phyloP scores from a whole-genome alignment of 2,329 filamentous ascomycete species.

The Colletotrichum sp. region DNA sequence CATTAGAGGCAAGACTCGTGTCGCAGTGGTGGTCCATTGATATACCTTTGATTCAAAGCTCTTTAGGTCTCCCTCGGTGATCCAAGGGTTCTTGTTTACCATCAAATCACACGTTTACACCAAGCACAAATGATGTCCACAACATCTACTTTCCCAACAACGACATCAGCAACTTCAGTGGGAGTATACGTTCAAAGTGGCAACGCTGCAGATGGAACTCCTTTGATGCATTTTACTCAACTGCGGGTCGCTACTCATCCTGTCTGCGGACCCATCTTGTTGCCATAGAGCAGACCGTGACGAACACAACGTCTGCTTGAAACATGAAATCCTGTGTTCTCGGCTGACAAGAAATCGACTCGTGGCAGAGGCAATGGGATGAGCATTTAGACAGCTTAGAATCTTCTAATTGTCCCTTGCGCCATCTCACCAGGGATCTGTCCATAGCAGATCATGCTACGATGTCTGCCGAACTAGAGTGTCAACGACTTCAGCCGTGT shows the following conservation, averaged over 20 bases:
- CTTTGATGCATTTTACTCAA: not conserved
- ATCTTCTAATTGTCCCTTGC: not conserved
- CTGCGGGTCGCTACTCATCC: not conserved
- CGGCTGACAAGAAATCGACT: not conserved
- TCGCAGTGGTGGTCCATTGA: not conserved
- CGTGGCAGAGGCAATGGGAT: not conserved
- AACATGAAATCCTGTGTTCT: not conserved
- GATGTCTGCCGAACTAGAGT: not conserved
- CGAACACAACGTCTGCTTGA: not conserved
- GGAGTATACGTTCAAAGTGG: not conserved
- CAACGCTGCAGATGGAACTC: not conserved
- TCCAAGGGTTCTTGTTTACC: accelerated
- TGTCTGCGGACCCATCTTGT: not conserved
- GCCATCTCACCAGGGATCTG: not conserved
- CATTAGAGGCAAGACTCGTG: not conserved
- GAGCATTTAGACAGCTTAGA: too few species aligned
- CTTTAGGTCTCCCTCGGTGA: not conserved
- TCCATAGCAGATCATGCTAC: accelerated
- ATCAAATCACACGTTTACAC: not conserved
- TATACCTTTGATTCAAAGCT: accelerated
- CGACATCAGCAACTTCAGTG: accelerated
- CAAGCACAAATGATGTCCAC: not conserved
- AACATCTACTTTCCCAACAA: accelerated
- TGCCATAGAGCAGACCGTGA: not conserved
- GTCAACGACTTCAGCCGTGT: not conserved